Conservation (phyloP, 768 basidiomycete genomes). For the Sporobolomyces pararoseus region DNA sequence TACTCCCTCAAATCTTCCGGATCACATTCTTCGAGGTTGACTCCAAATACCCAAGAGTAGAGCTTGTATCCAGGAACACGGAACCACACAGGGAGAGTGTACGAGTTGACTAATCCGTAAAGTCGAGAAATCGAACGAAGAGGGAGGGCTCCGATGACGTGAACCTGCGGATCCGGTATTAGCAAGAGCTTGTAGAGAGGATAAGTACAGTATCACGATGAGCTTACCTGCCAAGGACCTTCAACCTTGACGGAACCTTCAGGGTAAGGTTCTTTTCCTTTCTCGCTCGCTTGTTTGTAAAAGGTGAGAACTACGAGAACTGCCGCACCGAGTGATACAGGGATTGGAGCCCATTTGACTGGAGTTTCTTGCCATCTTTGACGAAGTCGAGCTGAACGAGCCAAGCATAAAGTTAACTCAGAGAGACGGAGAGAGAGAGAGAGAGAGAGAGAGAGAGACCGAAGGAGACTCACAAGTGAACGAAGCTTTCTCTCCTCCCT, state of each 20-base stretch:
- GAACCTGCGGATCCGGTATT: constrained; percentile 57
- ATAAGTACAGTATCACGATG: not conserved
- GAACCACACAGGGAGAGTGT: constrained; percentile 90
- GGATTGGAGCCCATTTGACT: constrained; percentile 92
- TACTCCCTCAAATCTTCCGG: constrained; percentile 72
- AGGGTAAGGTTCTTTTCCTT: constrained; percentile 22
- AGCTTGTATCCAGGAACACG: constrained; percentile 82
- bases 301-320: constrained; percentile 42
- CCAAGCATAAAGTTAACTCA: not conserved
- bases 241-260: constrained; percentile 69
- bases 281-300: constrained; percentile 40
- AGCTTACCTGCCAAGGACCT: constrained; percentile 84
- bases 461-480: constrained; percentile 31
- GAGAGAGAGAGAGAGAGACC: not conserved
- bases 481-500: constrained; percentile 1
- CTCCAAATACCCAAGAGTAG: constrained; percentile 84
- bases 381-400: constrained; percentile 53
- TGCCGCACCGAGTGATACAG: constrained; percentile 53
- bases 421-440: not conserved
- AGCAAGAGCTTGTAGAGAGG: not conserved
- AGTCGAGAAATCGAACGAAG: constrained; percentile 90
- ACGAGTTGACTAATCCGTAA: constrained; percentile 92
- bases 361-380: constrained; percentile 81
- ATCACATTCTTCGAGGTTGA: constrained; percentile 88
- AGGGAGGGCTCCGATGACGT: constrained; percentile 90